Evolutionary conservation across 345 rosid genomes (phyloP).

Genomic region (Citrus inodora): DNA sequence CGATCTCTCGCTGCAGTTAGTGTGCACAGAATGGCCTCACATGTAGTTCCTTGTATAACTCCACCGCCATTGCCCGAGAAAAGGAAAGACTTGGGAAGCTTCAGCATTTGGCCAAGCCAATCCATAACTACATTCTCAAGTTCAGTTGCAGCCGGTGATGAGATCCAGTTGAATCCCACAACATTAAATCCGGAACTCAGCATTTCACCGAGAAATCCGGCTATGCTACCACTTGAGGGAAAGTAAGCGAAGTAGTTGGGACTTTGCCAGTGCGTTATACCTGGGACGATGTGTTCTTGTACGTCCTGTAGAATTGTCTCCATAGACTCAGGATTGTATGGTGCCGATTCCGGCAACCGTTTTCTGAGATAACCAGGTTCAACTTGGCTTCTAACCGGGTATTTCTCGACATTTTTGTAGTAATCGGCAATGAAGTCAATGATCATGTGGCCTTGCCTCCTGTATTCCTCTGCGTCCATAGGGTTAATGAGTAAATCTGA

Average conservation of each 20-base stretch:
- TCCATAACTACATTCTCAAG: slow-evolving; percentile 43
- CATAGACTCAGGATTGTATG: slow-evolving; percentile 21
- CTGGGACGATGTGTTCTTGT: slow-evolving; percentile 29
- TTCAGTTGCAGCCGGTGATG: slow-evolving; percentile 53
- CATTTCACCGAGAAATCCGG: slow-evolving; percentile 35
- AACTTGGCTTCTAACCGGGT: slow-evolving; percentile 36
- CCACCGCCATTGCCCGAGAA: slow-evolving; percentile 42
- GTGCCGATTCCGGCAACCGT: slow-evolving; percentile 34
- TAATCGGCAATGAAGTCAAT: slow-evolving; percentile 42
- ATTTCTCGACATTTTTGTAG: slow-evolving; percentile 31
- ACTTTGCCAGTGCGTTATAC: slow-evolving; percentile 48
- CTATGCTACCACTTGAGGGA: slow-evolving; percentile 23
- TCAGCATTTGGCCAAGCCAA: slow-evolving; percentile 39
- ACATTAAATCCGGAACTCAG: slow-evolving; percentile 37
- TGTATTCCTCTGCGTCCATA: slow-evolving; percentile 32
- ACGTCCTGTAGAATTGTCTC: slow-evolving; percentile 35
- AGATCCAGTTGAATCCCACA: slow-evolving; percentile 42
- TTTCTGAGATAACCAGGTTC: slow-evolving; percentile 34
- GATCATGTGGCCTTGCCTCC: slow-evolving; percentile 35
- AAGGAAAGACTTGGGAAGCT: slow-evolving; percentile 35
- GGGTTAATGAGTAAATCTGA: slow-evolving; percentile 7
- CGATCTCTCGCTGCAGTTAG: slow-evolving; percentile 37
- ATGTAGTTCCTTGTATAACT: slow-evolving; percentile 34
- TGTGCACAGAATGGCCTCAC: slow-evolving; percentile 39
- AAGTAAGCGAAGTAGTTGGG: slow-evolving; percentile 42